These are phyloP conservation scores for Cryptomeria japonica DNA, from an alignment of 75 land plant genomes.

Conservation along the genomic window DNA sequence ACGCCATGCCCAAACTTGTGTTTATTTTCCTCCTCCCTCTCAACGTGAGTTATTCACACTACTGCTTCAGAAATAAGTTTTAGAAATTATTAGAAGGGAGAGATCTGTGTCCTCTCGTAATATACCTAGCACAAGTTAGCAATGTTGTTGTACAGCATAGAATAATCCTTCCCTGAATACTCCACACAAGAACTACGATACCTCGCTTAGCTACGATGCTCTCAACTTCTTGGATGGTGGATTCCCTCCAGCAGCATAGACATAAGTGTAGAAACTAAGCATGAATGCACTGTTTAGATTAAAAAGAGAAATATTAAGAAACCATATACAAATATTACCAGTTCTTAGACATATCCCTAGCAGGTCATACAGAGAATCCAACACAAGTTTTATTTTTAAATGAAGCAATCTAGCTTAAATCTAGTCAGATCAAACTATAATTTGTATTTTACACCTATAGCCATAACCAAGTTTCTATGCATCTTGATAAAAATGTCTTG, in stretches of 20 bases:
- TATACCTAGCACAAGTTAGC: neutral
- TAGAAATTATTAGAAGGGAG: neutral
- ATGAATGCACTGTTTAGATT: conserved; percentile 3
- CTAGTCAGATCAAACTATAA: neutral
- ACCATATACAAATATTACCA: neutral
- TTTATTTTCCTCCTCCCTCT: neutral
- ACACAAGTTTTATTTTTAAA: neutral
- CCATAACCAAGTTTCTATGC: neutral
- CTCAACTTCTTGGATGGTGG: conserved; percentile 10
- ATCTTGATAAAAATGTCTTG: neutral
- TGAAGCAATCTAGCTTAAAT: too few species aligned
- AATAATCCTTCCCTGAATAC: neutral
- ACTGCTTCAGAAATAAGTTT: neutral
- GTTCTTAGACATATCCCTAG: neutral
- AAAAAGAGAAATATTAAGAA: neutral
- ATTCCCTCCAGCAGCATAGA: conserved; percentile 12
- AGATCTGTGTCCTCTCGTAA: neutral
- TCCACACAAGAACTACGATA: neutral
- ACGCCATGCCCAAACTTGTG: neutral
- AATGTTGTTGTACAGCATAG: neutral
- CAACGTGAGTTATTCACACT: neutral
- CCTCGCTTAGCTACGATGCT: neutral
- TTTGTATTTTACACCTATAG: neutral
- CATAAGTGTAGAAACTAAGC: conserved; percentile 11
- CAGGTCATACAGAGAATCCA: neutral